Base-by-base conservation (phyloP, 2,329 filamentous ascomycete genomes). In the Fragosphaeria purpurea region DNA sequence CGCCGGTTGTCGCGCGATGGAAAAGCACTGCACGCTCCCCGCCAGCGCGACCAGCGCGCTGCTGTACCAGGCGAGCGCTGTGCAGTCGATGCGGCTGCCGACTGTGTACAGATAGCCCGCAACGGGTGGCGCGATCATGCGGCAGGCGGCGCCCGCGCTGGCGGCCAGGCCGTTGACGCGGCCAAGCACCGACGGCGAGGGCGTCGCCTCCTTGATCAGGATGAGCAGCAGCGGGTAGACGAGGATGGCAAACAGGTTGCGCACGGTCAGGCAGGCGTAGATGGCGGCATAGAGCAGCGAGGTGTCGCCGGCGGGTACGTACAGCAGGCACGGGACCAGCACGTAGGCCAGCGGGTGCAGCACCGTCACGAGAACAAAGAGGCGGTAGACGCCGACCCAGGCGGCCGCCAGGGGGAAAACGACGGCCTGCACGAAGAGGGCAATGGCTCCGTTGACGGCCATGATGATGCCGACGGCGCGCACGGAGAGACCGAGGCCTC, bases 371-470 rank as follows among this genome's bases (percentile, higher is more conserved):
- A 76, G 50, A 52, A 83, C 65, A 62, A 83, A 83, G 4, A 82
- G 69, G 34, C 71, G 70, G 66, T 76, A 77, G 38, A 83, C 74
- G 42, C 82, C 81, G 33, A 85, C 56, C 55, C 66, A 72, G 50
- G 74, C 71, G 2, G 81, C 81, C 7, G 74, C 74, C 40, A 80
- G 56, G 1, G 82, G 81, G 60, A 85, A 85, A 34, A 90, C 70
- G 44, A 88, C 65, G 1, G 76, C 85, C 65, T 90, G 86, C 43
- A 89, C 82, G 57, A 85, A 71, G 1, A 90, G 74, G 0, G 85
- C 85, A 50, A 89, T 80, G 55, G 85, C 66, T 3, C 86, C 65
- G 52, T 82, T 75, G 52, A 79, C 67, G 7, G 77, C 65, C 64
- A 67, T 67, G 51, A 66, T 74, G 59, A 79, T 69, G 12, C 82